Conservation (phyloP, 352 stramenopile genomes). For the Globisporangium nunn region DNA sequence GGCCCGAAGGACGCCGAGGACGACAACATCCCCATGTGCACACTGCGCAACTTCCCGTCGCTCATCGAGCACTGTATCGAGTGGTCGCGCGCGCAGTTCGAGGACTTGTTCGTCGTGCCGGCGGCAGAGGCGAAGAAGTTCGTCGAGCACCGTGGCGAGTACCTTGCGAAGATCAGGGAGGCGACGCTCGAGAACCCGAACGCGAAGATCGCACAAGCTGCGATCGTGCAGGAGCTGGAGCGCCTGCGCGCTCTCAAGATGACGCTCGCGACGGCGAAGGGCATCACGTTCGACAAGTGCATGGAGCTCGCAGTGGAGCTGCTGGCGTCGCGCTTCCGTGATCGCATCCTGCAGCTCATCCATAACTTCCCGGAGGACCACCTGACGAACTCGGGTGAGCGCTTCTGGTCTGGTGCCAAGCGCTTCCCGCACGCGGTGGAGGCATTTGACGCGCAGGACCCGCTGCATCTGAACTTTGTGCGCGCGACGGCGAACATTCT, state of each 20-base stretch:
- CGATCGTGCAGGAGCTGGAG: conserved; percentile 71
- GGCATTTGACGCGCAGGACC: conserved; percentile 53
- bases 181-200: conserved; percentile 74
- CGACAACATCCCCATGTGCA: conserved; percentile 98
- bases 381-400: conserved; percentile 71
- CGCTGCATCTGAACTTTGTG: conserved; percentile 74
- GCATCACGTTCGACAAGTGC: conserved; percentile 68
- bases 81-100: conserved; percentile 91
- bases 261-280: conserved; percentile 45
- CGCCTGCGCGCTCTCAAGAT: conserved; percentile 44
- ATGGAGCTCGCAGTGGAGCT: conserved; percentile 60
- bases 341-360: conserved; percentile 85
- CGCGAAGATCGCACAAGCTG: conserved; percentile 49
- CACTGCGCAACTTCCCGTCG: conserved; percentile 98
- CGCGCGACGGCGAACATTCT: conserved; percentile 74
- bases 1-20: conserved; percentile 95
- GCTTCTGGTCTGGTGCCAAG: conserved; percentile 84
- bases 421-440: conserved; percentile 66
- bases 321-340: conserved; percentile 80
- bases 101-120: conserved; percentile 79
- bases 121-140: conserved; percentile 85
- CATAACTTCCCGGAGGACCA: conserved; percentile 83
- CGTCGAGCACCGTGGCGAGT: conserved; percentile 55
- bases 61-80: conserved; percentile 97
- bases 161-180: conserved; percentile 65